Base-by-base conservation (phyloP, 345 rosid species). In the Psidium guajava region DNA sequence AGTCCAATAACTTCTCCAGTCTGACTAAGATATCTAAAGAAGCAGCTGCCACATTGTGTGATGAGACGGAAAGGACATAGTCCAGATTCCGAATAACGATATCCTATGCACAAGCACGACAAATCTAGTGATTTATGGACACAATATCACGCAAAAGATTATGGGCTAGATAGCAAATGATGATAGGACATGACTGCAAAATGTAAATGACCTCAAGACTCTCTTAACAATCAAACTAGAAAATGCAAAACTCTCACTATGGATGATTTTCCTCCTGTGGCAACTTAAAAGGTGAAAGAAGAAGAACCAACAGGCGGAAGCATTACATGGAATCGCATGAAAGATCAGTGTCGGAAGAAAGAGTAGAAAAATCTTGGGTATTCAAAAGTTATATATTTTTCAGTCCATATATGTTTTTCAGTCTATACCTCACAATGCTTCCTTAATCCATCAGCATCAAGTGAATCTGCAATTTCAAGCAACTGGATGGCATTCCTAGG, bases 391-490 rank as follows among this genome's bases (percentile, higher is more conserved):
- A 61, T 18, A 75, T 0, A 4, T 50, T 18, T 25, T 36, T 25
- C 9, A 20, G 40, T 85, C 36, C 28, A 77, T 92, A 96, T n/a
- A 75, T 0, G 8, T 58, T 18, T 25, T 40, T n/a, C 10, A 28
- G 42, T 85, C 40, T 50, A 77, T 92, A 97, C 99, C 98, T 97
- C 96, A 61, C 99, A 96, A 85, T 97, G 93, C 90, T 95, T 96
- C 89, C 89, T 94, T 83, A 96, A 90, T 82, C 94, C 93, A 86
- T 92, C 93, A 2, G 99, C 99, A 86, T 87, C 98, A 87, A 97
- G 98, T 81, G 99, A 90, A 93, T 95, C 98, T 8, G 98, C 98
- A 91, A 97, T 93, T 86, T 97, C 99, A 86, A 97, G 98, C 88
- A 97, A 89, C 81, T 96, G 98, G 84, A 96, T 86, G 40, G 94